A percentile compares a stretch with the other conserved stretches of the same genome.
Evolutionary conservation across 805 yeast species (phyloP).

Genomic region (Trichomonascus vanleenenianus): DNA sequence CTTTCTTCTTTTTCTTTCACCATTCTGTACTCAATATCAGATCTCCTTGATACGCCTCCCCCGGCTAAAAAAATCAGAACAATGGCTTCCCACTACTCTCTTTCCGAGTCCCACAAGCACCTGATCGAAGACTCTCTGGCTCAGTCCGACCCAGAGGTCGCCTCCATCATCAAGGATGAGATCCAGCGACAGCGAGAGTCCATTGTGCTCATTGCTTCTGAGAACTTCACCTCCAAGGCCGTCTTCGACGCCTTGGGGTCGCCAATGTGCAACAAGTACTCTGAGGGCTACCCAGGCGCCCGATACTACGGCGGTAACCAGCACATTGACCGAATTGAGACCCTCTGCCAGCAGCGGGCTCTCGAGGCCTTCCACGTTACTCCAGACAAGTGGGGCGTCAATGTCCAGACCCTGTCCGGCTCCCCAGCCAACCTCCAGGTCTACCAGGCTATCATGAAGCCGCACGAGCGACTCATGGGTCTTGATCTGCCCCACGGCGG

Average conservation of each 20-base stretch:
- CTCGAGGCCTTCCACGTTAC: constrained; percentile 76
- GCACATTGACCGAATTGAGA: constrained; percentile 89
- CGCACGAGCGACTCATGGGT: constrained; percentile 97
- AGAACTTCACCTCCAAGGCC: constrained; percentile 92
- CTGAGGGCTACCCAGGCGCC: constrained; percentile 99
- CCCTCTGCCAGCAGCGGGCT: constrained; percentile 90
- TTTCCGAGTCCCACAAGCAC: constrained; percentile 27
- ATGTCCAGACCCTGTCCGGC: constrained; percentile 93
- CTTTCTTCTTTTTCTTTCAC: constrained; percentile 4
- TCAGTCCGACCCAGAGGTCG: constrained; percentile 35
- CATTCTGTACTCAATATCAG: not conserved
- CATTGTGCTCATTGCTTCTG: constrained; percentile 90
- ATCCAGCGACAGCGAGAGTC: constrained; percentile 89
- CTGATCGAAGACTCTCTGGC: constrained; percentile 24
- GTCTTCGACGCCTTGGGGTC: constrained; percentile 96
- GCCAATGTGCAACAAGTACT: constrained; percentile 96
- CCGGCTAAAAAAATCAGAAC: not conserved
- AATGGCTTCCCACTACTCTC: constrained; percentile 25
- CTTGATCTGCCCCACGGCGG: constrained; percentile 98
- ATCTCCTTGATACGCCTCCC: not conserved
- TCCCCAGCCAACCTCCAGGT: constrained; percentile 98
- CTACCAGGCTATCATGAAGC: constrained; percentile 89
- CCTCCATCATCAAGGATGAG: constrained; percentile 49
- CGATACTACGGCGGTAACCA: constrained; percentile 99
- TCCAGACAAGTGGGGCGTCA: constrained; percentile 91